phyloP scores from a whole-genome alignment of 208 protist genomes.

The Endotrypanum monterogeii region DNA sequence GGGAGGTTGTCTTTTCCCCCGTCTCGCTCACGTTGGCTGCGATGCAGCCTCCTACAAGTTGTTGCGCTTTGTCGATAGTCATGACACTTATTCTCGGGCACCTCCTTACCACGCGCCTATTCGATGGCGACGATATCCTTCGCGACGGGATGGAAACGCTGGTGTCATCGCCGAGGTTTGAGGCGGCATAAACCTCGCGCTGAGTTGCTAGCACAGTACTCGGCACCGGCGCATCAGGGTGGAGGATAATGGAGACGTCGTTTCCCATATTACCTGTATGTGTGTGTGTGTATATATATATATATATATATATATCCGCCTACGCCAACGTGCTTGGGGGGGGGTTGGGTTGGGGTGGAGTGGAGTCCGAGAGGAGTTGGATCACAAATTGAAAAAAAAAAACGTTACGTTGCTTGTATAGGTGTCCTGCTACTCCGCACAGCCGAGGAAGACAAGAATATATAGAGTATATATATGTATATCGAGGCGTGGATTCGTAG shows the following conservation, averaged over 20 bases:
- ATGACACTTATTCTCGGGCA: slow-evolving; percentile 19
- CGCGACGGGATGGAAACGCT: background rate
- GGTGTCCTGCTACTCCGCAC: no score
- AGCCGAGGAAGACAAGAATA: background rate
- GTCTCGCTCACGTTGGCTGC: background rate
- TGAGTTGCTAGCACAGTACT: slow-evolving; percentile 12
- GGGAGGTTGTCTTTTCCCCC: background rate
- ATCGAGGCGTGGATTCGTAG: no score
- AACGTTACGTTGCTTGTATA: no score
- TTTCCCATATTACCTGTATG: slow-evolving; percentile 16
- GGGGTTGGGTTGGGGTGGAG: no score
- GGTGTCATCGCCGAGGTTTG: background rate
- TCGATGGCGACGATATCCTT: background rate
- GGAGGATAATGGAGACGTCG: slow-evolving; percentile 24
- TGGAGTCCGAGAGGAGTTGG: background rate
- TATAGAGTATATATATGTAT: background rate
- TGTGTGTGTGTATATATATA: background rate
- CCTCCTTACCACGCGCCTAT: slow-evolving; percentile 1
- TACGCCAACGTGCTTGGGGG: no score
- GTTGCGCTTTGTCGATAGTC: slow-evolving; percentile 1
- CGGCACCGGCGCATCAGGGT: slow-evolving; percentile 20
- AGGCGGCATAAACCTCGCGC: background rate
- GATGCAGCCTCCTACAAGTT: slow-evolving; percentile 1
- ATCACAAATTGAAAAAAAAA: background rate
- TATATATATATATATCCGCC: background rate